Conservation (phyloP, 1,284 basidiomycete species). For the Fomitopsis betulina region DNA sequence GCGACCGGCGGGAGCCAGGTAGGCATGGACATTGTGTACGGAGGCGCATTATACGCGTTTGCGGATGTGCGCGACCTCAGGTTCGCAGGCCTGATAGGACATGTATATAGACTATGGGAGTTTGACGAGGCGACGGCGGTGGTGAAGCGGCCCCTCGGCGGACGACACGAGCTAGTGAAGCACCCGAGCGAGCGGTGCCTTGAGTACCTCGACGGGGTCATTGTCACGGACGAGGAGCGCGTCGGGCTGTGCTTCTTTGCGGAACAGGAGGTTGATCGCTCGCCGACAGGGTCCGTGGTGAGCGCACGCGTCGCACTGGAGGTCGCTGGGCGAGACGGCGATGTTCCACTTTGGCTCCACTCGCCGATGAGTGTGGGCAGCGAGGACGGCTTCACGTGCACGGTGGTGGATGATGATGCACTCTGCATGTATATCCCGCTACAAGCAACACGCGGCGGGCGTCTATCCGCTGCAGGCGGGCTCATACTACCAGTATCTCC, state of each 20-base stretch:
- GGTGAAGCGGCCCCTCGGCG: conserved; percentile 21
- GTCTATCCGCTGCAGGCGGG: too few species aligned
- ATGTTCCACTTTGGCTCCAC: too few species aligned
- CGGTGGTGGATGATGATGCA: conserved; percentile 21
- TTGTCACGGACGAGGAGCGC: conserved; percentile 30
- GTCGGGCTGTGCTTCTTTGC: conserved; percentile 37
- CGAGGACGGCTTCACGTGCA: conserved; percentile 26
- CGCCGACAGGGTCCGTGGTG: conserved; percentile 38
- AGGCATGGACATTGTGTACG: conserved; percentile 35
- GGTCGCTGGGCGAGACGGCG: conserved; percentile 28
- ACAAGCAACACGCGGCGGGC: too few species aligned
- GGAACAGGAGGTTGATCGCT: conserved; percentile 38
- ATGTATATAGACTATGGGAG: conserved; percentile 16
- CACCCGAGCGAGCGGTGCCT: conserved; percentile 31
- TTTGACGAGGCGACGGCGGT: conserved; percentile 28
- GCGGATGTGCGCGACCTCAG: conserved; percentile 32
- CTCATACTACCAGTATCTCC: too few species aligned
- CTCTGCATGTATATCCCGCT: too few species aligned
- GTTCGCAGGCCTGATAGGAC: conserved; percentile 22
- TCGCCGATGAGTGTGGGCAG: conserved; percentile 30
- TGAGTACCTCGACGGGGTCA: conserved; percentile 35
- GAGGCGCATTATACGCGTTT: conserved; percentile 40
- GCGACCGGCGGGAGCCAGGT: conserved; percentile 14
- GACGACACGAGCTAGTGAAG: conserved; percentile 23
- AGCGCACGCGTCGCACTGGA: conserved; percentile 36